phyloP scores from a whole-genome alignment of 352 stramenopile genomes.

The Phytopythium aichiense region DNA sequence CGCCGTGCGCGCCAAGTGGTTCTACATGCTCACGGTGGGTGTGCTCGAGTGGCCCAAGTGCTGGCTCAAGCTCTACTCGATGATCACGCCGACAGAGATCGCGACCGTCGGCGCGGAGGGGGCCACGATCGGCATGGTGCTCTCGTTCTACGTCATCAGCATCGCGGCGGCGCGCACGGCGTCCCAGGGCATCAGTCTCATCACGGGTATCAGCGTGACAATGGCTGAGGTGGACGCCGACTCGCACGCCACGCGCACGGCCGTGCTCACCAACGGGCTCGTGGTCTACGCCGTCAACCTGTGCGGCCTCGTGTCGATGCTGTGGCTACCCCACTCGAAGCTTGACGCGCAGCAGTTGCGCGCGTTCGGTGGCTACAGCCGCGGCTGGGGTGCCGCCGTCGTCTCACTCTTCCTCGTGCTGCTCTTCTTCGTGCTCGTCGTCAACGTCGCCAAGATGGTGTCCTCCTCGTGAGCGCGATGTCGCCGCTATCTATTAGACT shows the following conservation, averaged over 20 bases:
- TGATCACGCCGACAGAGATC: slow-evolving; percentile 50
- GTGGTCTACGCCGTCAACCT: slow-evolving; percentile 32
- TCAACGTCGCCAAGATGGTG: slow-evolving; percentile 17
- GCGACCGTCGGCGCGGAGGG: slow-evolving; percentile 45
- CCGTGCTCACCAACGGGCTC: slow-evolving; percentile 14
- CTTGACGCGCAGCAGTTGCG: slow-evolving; percentile 40
- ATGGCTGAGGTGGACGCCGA: slow-evolving; percentile 20
- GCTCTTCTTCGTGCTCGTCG: slow-evolving; percentile 23
- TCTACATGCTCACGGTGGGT: slow-evolving; percentile 28
- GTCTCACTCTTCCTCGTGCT: slow-evolving; percentile 25
- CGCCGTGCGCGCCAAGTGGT: slow-evolving; percentile 33
- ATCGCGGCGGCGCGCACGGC: slow-evolving; percentile 24
- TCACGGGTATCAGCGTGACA: slow-evolving; percentile 18
- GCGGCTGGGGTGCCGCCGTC: slow-evolving; percentile 22
- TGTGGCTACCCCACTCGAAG: slow-evolving; percentile 33
- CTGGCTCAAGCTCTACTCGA: slow-evolving; percentile 35
- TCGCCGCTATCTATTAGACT: not conserved
- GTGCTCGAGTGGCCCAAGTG: slow-evolving; percentile 31
- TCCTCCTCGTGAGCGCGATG: not conserved
- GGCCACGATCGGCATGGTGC: slow-evolving; percentile 41
- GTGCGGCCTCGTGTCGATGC: slow-evolving; percentile 11
- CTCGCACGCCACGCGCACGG: slow-evolving; percentile 15
- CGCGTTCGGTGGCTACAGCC: slow-evolving; percentile 23
- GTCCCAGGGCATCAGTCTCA: slow-evolving; percentile 19
- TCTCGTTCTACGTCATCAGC: slow-evolving; percentile 42